These are phyloP conservation scores for Fusarium concolor DNA, from an alignment of 2,329 filamentous ascomycete species.

Conservation along the genomic window DNA sequence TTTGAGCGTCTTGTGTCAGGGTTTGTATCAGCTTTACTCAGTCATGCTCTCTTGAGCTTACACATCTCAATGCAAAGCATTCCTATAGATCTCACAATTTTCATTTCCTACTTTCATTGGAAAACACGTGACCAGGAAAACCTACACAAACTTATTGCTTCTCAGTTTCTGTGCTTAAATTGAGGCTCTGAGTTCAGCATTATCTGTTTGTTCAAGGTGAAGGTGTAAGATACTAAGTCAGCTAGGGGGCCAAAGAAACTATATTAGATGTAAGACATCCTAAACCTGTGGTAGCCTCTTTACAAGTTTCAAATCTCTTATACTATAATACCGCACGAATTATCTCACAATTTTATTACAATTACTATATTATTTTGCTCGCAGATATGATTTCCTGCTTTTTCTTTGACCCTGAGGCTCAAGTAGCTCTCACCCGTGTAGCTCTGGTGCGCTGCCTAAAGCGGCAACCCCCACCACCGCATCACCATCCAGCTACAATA, in stretches of 20 bases:
- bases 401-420: too few species aligned
- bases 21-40: neutral
- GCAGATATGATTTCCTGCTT: too few species aligned
- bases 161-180: neutral
- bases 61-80: too few species aligned
- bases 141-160: neutral
- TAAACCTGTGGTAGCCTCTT: too few species aligned
- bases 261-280: too few species aligned
- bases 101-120: neutral
- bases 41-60: neutral
- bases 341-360: too few species aligned
- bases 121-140: neutral
- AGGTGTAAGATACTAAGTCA: neutral
- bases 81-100: neutral
- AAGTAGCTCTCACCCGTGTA: slow-evolving; percentile 5
- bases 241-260: too few species aligned
- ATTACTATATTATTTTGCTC: too few species aligned
- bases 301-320: too few species aligned
- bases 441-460: slow-evolving; percentile 19
- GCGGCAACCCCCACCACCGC: slow-evolving; percentile 15
- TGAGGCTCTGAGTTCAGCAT: neutral
- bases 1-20: too few species aligned
- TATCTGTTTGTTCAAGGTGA: neutral
- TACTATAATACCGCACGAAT: too few species aligned
- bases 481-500: neutral